Conservation (phyloP, 1,139 yeast genomes). For the Yamadazyma triangularis region DNA sequence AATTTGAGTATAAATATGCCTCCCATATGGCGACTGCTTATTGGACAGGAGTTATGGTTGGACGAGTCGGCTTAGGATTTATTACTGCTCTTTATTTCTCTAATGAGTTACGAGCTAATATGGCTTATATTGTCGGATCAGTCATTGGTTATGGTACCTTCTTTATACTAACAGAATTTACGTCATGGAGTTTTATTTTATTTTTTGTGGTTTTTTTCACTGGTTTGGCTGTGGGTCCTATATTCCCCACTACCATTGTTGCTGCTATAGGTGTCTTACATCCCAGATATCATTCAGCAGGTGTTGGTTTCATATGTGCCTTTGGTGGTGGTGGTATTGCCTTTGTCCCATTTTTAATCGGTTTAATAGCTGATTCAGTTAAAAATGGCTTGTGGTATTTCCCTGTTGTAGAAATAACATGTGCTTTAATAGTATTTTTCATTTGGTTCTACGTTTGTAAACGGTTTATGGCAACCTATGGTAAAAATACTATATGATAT, state of each 20-base stretch:
- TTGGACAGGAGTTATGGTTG: constrained; percentile 64
- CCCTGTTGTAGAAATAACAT: constrained; percentile 27
- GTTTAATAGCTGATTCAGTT: constrained; percentile 41
- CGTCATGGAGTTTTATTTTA: constrained; percentile 23
- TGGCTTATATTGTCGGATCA: constrained; percentile 24
- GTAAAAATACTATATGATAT: constrained; percentile 7
- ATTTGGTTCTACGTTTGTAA: constrained; percentile 26
- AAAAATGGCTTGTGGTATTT: constrained; percentile 27
- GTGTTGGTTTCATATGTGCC: constrained; percentile 74
- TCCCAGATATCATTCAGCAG: constrained; percentile 54
- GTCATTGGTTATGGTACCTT: constrained; percentile 28
- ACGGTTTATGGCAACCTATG: constrained; percentile 15
- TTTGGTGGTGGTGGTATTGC: constrained; percentile 77
- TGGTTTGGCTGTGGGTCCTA: constrained; percentile 75
- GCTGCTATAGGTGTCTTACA: constrained; percentile 64
- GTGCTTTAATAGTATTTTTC: constrained; percentile 21
- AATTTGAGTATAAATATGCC: constrained; percentile 39
- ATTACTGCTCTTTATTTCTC: constrained; percentile 49
- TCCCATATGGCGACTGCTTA: constrained; percentile 60
- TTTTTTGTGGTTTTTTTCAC: constrained; percentile 44
- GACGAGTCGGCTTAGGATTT: constrained; percentile 57
- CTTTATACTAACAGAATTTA: constrained; percentile 11
- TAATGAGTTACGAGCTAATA: constrained; percentile 43
- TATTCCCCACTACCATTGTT: constrained; percentile 72
- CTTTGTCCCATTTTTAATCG: constrained; percentile 58